These are phyloP conservation scores for Larix sibirica DNA, from an alignment of 83 land plant species.

Conservation along the genomic window DNA sequence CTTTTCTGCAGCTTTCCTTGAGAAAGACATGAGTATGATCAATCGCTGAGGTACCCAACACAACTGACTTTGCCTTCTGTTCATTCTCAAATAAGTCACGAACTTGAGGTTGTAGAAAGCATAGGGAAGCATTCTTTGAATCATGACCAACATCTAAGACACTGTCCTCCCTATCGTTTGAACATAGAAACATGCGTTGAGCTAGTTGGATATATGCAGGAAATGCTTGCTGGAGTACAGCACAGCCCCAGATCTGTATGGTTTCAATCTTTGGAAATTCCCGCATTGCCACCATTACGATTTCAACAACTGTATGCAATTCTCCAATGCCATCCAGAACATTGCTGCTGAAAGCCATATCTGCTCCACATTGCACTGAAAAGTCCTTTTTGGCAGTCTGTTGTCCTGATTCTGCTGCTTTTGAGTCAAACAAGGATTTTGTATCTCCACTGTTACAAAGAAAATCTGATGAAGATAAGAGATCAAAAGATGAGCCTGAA, in stretches of 20 bases:
- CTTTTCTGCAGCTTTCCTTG: no score
- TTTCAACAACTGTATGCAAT: constrained; percentile 22
- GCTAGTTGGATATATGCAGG: constrained; percentile 28
- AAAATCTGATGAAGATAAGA: constrained; percentile 7
- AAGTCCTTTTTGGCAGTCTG: not conserved
- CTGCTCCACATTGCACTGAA: not conserved
- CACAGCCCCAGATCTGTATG: constrained; percentile 33
- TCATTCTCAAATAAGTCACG: not conserved
- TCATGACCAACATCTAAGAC: not conserved
- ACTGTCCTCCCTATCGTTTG: not conserved
- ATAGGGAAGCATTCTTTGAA: not conserved
- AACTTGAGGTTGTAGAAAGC: not conserved
- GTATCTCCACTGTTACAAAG: not conserved
- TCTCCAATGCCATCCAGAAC: constrained; percentile 20
- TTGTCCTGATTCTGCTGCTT: not conserved
- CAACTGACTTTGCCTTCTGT: not conserved
- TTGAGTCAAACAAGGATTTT: not conserved
- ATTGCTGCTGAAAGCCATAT: not conserved
- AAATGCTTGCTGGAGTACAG: constrained; percentile 21
- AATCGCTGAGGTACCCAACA: not conserved
- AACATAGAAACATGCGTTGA: constrained; percentile 9
- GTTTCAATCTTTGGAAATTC: constrained; percentile 30
- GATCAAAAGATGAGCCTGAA: not conserved
- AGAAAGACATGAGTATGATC: not conserved
- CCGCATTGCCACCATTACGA: constrained; percentile 23